These are phyloP conservation scores for Aristolochia contorta DNA, from an alignment of 164 flowering plant species.

Conservation along the genomic window DNA sequence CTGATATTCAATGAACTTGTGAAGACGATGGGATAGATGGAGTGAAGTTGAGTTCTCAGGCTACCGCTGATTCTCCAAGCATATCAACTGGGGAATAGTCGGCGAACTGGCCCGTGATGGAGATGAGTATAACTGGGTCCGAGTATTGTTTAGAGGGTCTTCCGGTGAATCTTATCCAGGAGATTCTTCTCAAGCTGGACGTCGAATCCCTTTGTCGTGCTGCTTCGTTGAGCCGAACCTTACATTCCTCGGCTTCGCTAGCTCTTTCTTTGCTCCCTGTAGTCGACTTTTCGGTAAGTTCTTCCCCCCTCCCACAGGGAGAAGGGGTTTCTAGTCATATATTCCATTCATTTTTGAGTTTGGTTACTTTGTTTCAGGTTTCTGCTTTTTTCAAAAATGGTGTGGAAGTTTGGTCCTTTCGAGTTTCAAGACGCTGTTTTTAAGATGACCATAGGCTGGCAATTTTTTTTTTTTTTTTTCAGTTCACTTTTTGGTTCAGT, in stretches of 20 bases:
- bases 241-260: conserved; percentile 19
- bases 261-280: conserved; percentile 20
- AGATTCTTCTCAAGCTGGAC: conserved; percentile 29
- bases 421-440: too few relatives aligned
- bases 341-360: too few relatives aligned
- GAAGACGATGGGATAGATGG: not conserved
- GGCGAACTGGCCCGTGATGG: not conserved
- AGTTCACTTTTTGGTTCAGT: not conserved
- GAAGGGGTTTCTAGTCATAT: too few relatives aligned
- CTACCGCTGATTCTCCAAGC: not conserved
- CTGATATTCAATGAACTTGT: too few relatives aligned
- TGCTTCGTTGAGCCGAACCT: conserved; percentile 20
- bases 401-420: not conserved
- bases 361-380: too few relatives aligned
- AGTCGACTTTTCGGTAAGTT: conserved; percentile 30
- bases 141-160: conserved; percentile 14
- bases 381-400: not conserved
- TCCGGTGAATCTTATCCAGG: conserved; percentile 15
- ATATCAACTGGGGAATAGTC: too few relatives aligned
- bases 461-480: not conserved
- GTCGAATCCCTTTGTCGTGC: conserved; percentile 27
- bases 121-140: not conserved
- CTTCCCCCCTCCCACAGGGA: too few relatives aligned
- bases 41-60: not conserved
- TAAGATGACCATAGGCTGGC: too few relatives aligned